Evolutionary conservation across 768 basidiomycete genomes (phyloP).

Genomic region (Lactarius pseudohatsudake): DNA sequence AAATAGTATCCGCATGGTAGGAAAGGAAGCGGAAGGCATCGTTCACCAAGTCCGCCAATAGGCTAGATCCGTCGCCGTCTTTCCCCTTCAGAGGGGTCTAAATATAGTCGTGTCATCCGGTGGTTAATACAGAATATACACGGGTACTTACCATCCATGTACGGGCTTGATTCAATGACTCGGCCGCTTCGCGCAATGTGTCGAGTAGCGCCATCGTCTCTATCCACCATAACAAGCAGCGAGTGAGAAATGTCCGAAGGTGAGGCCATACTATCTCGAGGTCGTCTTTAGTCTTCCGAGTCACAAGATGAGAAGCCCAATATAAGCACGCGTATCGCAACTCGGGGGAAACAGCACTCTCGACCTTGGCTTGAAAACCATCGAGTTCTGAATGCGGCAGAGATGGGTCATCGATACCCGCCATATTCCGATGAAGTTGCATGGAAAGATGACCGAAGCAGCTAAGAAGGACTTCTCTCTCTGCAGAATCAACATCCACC

Average conservation of each 20-base stretch:
- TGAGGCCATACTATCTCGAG: no score
- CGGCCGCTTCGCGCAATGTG: not conserved
- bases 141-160: not conserved
- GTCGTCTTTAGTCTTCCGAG: no score
- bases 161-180: not conserved
- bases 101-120: not conserved
- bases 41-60: not conserved
- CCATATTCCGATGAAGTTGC: slow-evolving; percentile 2
- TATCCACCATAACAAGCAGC: not conserved
- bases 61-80: not conserved
- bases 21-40: not conserved
- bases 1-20: not conserved
- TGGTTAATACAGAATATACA: not conserved
- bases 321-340: not conserved
- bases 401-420: not conserved
- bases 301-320: not conserved
- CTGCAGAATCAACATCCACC: not conserved
- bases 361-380: not conserved
- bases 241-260: not conserved
- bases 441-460: not conserved
- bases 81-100: not conserved
- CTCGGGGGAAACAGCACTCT: not conserved
- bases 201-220: not conserved
- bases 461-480: not conserved
- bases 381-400: not conserved